Evolutionary conservation across 306 rosid species (phyloP).

Genomic region (Vigna hirtella): DNA sequence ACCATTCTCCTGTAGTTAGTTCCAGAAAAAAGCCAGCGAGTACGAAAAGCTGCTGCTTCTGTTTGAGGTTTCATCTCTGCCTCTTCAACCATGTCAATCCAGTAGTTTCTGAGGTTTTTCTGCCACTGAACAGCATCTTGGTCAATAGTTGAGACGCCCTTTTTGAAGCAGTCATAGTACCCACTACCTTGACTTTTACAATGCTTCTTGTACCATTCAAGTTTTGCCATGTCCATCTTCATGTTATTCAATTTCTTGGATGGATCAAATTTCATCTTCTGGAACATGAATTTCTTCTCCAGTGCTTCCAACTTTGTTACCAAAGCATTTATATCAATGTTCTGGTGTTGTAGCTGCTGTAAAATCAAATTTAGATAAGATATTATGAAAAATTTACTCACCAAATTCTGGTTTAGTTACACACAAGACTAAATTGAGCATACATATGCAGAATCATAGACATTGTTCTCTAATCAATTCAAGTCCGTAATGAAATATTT

Average conservation of each 20-base stretch:
- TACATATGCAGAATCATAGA: too few relatives aligned
- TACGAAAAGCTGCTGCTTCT: slow-evolving; percentile 45
- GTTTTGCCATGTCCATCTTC: slow-evolving; percentile 57
- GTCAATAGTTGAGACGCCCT: neutral
- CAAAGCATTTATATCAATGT: slow-evolving; percentile 20
- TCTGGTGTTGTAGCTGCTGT: slow-evolving; percentile 25
- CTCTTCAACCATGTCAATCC: slow-evolving; percentile 60
- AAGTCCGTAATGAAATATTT: too few relatives aligned
- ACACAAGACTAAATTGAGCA: neutral
- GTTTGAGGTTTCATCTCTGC: slow-evolving; percentile 58
- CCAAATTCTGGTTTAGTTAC: neutral
- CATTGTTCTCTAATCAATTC: too few relatives aligned
- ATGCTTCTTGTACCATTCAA: slow-evolving; percentile 74
- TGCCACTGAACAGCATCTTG: neutral
- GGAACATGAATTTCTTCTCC: neutral
- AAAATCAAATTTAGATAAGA: slow-evolving; percentile 12
- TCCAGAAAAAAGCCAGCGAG: slow-evolving; percentile 59
- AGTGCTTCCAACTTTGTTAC: neutral
- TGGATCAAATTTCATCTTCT: slow-evolving; percentile 35
- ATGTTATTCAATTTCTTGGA: slow-evolving; percentile 40
- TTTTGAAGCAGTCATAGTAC: slow-evolving; percentile 72
- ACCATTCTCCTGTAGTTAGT: slow-evolving; percentile 65
- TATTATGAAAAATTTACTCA: neutral
- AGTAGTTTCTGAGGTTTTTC: slow-evolving; percentile 54
- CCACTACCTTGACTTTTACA: slow-evolving; percentile 43